Conservation (phyloP, 768 basidiomycete species). For the Tulasnella sp. region DNA sequence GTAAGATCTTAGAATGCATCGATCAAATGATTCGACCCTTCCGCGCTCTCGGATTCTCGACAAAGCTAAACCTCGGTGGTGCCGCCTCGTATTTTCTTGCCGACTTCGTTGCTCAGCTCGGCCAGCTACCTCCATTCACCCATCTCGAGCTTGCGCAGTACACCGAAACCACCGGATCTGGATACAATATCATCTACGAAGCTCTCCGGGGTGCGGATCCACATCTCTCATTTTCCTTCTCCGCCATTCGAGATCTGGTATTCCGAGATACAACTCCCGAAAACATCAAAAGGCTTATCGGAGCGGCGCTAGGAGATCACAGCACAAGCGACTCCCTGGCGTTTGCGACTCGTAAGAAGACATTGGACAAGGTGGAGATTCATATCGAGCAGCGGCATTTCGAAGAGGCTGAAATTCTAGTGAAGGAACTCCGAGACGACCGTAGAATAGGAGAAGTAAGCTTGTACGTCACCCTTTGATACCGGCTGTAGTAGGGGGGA, state of each 20-base stretch:
- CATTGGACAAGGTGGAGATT: background rate
- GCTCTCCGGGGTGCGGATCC: background rate
- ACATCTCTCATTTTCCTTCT: background rate
- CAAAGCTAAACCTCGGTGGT: background rate
- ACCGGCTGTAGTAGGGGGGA: background rate
- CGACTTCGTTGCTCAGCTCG: background rate
- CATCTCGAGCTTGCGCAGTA: background rate
- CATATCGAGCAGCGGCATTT: background rate
- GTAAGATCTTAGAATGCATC: no score
- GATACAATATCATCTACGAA: background rate
- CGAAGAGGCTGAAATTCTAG: background rate
- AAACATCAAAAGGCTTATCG: background rate
- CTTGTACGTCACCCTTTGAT: background rate
- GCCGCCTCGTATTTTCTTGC: background rate
- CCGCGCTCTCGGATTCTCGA: background rate
- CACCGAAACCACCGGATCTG: background rate
- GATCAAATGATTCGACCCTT: background rate
- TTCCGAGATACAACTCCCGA: background rate
- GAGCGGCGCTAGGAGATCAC: background rate
- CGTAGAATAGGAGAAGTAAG: background rate
- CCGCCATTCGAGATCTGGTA: background rate
- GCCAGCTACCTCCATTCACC: background rate
- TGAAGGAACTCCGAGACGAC: background rate
- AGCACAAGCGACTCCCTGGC: background rate
- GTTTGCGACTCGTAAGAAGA: no score